These are phyloP conservation scores for Aspergillus bombycis DNA, from an alignment of 2,329 filamentous ascomycete genomes.

Conservation along the genomic window DNA sequence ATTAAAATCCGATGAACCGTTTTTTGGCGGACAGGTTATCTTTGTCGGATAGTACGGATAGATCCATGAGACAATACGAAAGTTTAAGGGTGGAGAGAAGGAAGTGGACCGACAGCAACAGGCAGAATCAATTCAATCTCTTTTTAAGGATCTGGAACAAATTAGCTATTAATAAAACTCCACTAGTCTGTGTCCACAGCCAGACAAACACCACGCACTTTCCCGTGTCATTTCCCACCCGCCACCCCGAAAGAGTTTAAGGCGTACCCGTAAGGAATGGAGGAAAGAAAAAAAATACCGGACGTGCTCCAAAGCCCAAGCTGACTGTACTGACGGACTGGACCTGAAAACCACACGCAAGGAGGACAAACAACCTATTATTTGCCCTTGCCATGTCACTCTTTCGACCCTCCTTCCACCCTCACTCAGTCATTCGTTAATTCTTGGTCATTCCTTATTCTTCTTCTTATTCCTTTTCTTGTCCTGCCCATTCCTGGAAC, in stretches of 20 bases:
- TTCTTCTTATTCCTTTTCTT: background rate
- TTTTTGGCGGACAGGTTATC: background rate
- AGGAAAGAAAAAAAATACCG: background rate
- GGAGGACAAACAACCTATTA: conserved; percentile 14
- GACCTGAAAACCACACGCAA: background rate
- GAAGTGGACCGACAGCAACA: background rate
- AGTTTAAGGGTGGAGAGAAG: background rate
- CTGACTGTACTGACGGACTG: background rate
- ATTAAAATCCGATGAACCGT: background rate
- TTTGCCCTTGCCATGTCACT: conserved; percentile 30
- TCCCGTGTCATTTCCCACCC: background rate
- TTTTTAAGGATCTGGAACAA: background rate
- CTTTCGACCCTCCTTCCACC: conserved; percentile 27
- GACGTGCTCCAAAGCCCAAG: background rate
- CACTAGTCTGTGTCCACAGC: background rate
- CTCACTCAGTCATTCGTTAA: conserved; percentile 36
- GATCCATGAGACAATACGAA: background rate
- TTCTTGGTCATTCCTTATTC: conserved; percentile 8
- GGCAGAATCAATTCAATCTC: background rate
- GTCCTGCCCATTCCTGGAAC: conserved; percentile 14
- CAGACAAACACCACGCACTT: background rate
- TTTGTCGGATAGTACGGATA: background rate
- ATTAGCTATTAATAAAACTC: background rate
- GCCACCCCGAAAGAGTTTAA: background rate
- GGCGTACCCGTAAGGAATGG: background rate